phyloP scores from a whole-genome alignment of 768 basidiomycete species.

The Suillus hirtellus region DNA sequence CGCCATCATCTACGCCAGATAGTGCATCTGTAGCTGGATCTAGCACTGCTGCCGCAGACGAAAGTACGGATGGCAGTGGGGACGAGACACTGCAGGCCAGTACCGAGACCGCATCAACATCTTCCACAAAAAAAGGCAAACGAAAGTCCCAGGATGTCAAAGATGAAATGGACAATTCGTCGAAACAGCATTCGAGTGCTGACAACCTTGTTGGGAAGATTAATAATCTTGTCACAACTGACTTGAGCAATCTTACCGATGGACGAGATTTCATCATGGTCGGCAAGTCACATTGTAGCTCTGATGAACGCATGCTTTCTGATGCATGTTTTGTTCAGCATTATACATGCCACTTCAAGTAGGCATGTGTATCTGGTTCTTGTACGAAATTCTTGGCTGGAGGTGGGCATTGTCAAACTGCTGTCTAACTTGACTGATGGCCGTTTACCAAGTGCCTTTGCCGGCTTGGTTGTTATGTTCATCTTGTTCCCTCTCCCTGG shows the following conservation, averaged over 20 bases:
- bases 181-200: slow-evolving; percentile 21
- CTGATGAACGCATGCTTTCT: neutral
- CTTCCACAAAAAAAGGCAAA: slow-evolving; percentile 11
- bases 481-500: slow-evolving; percentile 61
- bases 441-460: slow-evolving; percentile 38
- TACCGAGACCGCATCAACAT: neutral
- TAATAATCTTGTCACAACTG: slow-evolving; percentile 71
- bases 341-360: slow-evolving; percentile 16
- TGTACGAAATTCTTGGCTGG: slow-evolving; percentile 52
- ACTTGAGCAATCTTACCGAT: slow-evolving; percentile 18
- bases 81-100: slow-evolving; percentile 7
- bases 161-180: neutral
- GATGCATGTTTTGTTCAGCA: neutral
- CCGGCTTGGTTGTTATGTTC: slow-evolving; percentile 55
- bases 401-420: slow-evolving; percentile 16
- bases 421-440: neutral
- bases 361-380: slow-evolving; percentile 39
- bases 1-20: slow-evolving; percentile 12
- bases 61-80: slow-evolving; percentile 9
- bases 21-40: slow-evolving; percentile 15
- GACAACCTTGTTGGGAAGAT: slow-evolving; percentile 70
- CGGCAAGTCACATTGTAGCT: neutral
- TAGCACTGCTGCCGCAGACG: slow-evolving; percentile 14
- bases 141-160: slow-evolving; percentile 4
- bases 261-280: slow-evolving; percentile 21